These are phyloP conservation scores for Punica granatum DNA, from an alignment of 345 rosid genomes.

Conservation along the genomic window DNA sequence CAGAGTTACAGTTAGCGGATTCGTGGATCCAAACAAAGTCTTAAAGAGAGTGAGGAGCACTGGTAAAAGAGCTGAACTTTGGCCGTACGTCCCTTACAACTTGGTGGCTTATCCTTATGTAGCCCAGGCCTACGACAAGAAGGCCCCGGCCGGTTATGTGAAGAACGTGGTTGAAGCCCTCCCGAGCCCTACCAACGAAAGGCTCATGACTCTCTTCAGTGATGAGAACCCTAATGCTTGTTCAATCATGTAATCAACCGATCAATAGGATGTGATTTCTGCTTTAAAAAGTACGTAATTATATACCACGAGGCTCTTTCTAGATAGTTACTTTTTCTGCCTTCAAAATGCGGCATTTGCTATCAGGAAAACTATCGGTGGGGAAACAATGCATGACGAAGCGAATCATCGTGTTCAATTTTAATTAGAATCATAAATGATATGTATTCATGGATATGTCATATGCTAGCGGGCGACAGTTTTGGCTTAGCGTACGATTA, in stretches of 20 bases:
- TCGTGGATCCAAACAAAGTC: slow-evolving; percentile 13
- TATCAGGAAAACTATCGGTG: too few species aligned
- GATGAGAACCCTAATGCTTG: slow-evolving; percentile 1
- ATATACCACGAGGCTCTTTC: too few species aligned
- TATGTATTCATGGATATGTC: too few species aligned
- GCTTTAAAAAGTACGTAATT: neutral
- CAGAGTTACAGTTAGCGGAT: slow-evolving; percentile 8
- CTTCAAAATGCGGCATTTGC: too few species aligned
- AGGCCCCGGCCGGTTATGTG: slow-evolving; percentile 13
- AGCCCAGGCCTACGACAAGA: slow-evolving; percentile 17
- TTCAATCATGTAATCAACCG: neutral
- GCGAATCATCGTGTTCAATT: too few species aligned
- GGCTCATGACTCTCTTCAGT: slow-evolving; percentile 3
- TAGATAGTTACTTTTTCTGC: too few species aligned
- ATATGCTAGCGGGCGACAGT: too few species aligned
- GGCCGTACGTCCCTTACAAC: slow-evolving; percentile 15
- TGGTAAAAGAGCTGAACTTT: slow-evolving; percentile 13
- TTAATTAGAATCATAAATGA: too few species aligned
- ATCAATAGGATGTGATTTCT: neutral
- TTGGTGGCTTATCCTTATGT: slow-evolving; percentile 12
- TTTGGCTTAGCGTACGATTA: too few species aligned
- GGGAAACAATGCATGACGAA: too few species aligned
- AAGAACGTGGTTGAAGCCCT: slow-evolving; percentile 7
- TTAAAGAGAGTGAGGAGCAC: slow-evolving; percentile 7
- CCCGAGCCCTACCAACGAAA: neutral